A percentile compares a stretch with the other conserved stretches of the same genome.
Conservation (phyloP, 306 rosid species). For the Prunus campanulata region DNA sequence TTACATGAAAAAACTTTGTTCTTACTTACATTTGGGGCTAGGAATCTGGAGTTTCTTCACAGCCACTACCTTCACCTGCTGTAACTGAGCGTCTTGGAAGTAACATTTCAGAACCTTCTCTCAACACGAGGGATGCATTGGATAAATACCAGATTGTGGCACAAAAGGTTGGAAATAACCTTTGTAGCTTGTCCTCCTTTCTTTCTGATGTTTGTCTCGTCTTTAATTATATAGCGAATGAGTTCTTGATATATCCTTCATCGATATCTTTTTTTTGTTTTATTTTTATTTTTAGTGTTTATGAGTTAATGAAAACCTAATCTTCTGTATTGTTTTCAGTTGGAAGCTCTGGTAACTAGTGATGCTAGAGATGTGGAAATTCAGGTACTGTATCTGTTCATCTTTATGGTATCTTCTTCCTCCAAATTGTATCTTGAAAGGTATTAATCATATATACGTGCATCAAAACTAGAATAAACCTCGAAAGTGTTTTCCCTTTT, state of each 20-base stretch:
- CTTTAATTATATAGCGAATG: not conserved
- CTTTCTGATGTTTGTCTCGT: not conserved
- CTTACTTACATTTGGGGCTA: constrained; percentile 33
- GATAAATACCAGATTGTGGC: constrained; percentile 88
- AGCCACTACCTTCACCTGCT: constrained; percentile 54
- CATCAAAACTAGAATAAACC: not conserved
- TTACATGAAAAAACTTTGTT: constrained; percentile 20
- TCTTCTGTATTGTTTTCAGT: constrained; percentile 47
- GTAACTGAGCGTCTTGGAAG: constrained; percentile 72
- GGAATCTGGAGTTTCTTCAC: constrained; percentile 86
- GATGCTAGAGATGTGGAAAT: constrained; percentile 75
- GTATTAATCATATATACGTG: too few relatives aligned
- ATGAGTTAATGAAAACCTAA: not conserved
- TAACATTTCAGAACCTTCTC: constrained; percentile 71
- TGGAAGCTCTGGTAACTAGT: constrained; percentile 70
- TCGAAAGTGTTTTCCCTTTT: not conserved
- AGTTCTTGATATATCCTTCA: not conserved
- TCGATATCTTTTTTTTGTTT: not conserved
- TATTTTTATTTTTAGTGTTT: not conserved
- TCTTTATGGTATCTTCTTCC: not conserved
- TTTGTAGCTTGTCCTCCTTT: constrained; percentile 7
- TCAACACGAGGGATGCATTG: constrained; percentile 83
- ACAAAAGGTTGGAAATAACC: constrained; percentile 61
- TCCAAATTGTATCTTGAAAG: not conserved
- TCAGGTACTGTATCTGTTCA: constrained; percentile 48